Evolutionary conservation across 1,284 basidiomycete species (phyloP), one percentile per base, ranked within the genome.

Genomic region (Amylostereum areolatum): DNA sequence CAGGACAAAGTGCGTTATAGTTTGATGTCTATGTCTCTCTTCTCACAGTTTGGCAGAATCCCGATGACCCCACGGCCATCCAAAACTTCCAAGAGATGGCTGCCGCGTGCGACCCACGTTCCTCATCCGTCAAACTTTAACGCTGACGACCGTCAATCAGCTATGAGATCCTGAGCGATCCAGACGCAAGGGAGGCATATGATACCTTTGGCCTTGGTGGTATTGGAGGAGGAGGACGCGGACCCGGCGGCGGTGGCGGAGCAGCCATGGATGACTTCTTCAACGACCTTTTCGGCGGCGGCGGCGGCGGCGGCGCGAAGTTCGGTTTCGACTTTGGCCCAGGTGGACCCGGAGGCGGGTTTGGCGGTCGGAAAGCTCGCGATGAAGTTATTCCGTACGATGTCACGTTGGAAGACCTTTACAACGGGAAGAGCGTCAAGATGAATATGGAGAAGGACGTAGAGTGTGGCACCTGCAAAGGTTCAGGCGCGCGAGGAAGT

Each of bases 371-470:
- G 80, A 79, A 59, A 83, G 83, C 11, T 73, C 87, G 5, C 6
- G 41, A 43, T n/a, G 41, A 43, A 28, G 72, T 85, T 33, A 84
- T 97, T 55, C 80, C 84, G 2, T 90, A 96, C 63, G 77, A 89
- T 18, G 91, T 97, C 50, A 86, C 89, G 3, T 75, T 99, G 33
- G 93, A 97, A 65, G 95, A 98, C 64, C 73, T 96, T 29, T 98
- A 93, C 69, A 89, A 87, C 52, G 96, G 96, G 32, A 95, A 94
- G 66, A 80, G 80, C 11, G 86, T 96, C 43, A 89, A 87, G 62
- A 85, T 98, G 73, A 89, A 85, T 58, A 81, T 97, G 71, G 90
- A 95, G 66, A 86, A 92, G 60, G 85, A 94, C 62, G 71, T 87
- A 10, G 70, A 90, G 5, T 98, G 95, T 66, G 73, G 73, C 25